These are phyloP conservation scores for Mycena galopus DNA, from an alignment of 768 basidiomycete species.

Conservation along the genomic window DNA sequence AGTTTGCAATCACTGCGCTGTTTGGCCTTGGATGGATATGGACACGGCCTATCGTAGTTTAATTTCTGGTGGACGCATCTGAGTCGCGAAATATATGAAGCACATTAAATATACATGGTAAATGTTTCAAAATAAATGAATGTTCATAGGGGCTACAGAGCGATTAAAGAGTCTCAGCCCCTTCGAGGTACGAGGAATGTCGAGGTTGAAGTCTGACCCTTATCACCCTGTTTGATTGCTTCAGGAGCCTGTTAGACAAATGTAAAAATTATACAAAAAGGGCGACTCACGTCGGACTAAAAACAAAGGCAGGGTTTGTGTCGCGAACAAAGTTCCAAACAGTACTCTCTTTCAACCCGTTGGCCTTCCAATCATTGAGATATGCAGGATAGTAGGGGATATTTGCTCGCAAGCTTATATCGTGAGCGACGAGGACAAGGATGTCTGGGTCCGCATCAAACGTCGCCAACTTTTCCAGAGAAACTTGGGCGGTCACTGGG, in stretches of 20 bases:
- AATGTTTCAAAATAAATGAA: too few species aligned
- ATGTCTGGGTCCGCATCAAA: slow-evolving; percentile 15
- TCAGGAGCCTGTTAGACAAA: neutral
- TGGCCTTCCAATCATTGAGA: slow-evolving; percentile 4
- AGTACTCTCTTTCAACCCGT: neutral
- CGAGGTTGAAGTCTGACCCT: too few species aligned
- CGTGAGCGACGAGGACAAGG: neutral
- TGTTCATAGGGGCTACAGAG: too few species aligned
- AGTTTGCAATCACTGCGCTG: too few species aligned
- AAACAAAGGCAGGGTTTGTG: neutral
- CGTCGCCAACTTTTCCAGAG: slow-evolving; percentile 2
- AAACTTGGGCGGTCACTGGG: neutral
- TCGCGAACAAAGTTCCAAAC: neutral
- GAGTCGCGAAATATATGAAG: too few species aligned
- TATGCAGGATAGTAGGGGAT: slow-evolving; percentile 2
- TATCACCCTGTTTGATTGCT: slow-evolving; percentile 1
- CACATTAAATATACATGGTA: too few species aligned
- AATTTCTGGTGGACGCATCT: too few species aligned
- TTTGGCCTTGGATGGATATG: too few species aligned
- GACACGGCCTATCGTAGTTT: too few species aligned
- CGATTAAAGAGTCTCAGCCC: too few species aligned
- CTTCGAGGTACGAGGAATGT: too few species aligned
- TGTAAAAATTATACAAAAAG: neutral
- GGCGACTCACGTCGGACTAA: slow-evolving; percentile 14
- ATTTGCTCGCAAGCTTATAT: neutral